Evolutionary conservation across 1,139 yeast species (phyloP).

Genomic region (Taphrina populina): DNA sequence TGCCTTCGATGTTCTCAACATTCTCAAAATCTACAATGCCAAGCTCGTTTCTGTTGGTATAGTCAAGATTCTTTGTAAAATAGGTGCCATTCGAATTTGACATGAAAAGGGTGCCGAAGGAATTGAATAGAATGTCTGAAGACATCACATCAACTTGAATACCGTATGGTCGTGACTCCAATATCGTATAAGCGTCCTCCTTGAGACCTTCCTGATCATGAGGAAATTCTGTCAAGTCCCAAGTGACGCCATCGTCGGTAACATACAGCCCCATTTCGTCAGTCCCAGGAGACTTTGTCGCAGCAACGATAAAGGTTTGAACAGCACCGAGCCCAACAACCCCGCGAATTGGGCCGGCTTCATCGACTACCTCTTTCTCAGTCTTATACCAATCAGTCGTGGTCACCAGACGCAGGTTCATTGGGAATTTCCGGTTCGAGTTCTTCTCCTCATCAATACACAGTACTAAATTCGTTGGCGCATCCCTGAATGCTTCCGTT

Average conservation of each 20-base stretch:
- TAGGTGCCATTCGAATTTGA: constrained; percentile 66
- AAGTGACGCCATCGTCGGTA: constrained; percentile 58
- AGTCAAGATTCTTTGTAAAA: constrained; percentile 53
- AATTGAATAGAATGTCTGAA: constrained; percentile 38
- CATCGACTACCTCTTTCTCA: constrained; percentile 43
- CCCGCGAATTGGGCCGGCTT: constrained; percentile 42
- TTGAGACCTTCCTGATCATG: constrained; percentile 43
- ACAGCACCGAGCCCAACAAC: constrained; percentile 54
- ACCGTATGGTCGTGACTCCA: constrained; percentile 59
- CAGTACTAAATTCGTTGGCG: constrained; percentile 39
- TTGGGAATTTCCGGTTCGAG: constrained; percentile 47
- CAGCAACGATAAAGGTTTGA: constrained; percentile 56
- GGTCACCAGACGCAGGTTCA: constrained; percentile 49
- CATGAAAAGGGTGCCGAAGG: constrained; percentile 51
- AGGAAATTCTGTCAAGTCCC: constrained; percentile 56
- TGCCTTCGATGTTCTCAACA: constrained; percentile 66
- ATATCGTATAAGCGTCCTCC: constrained; percentile 53
- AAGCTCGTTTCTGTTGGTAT: constrained; percentile 48
- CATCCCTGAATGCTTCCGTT: constrained; percentile 48
- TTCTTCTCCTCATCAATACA: constrained; percentile 39
- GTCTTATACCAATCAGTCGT: constrained; percentile 60
- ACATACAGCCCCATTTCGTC: constrained; percentile 52
- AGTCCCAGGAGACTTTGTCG: constrained; percentile 53
- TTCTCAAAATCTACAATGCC: constrained; percentile 53
- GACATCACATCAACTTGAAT: constrained; percentile 54